Percentiles rank a stretch among this genome's conserved stretches.
Evolutionary conservation across 805 yeast genomes (phyloP).

Genomic region (Candida pseudofarinosa): DNA sequence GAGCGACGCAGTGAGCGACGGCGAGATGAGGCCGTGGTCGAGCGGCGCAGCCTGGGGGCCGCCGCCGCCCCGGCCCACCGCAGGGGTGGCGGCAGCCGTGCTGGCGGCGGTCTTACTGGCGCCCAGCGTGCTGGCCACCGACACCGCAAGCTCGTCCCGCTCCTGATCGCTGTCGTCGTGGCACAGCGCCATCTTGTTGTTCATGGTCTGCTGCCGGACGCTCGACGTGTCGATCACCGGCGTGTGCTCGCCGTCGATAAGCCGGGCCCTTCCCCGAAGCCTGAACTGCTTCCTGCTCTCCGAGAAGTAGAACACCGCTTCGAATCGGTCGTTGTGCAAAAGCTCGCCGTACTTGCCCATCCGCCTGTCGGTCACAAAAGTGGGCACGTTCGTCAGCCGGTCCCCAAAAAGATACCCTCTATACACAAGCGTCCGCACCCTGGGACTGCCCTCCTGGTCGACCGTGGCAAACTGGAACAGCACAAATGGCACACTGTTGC

Average conservation of each 20-base stretch:
- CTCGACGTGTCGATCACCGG: constrained; percentile 31
- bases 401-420: constrained; percentile 76
- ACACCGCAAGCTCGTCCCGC: constrained; percentile 13
- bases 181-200: constrained; percentile 11
- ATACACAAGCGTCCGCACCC: constrained; percentile 63
- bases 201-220: constrained; percentile 23
- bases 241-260: constrained; percentile 27
- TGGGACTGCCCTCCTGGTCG: constrained; percentile 51
- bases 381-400: constrained; percentile 58
- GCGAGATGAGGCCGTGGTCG: constrained; percentile 25
- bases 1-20: constrained; percentile 18
- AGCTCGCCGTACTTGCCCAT: constrained; percentile 58
- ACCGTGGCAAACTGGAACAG: constrained; percentile 69
- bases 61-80: no score
- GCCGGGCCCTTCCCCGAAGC: constrained; percentile 61
- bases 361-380: constrained; percentile 70
- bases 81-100: neutral
- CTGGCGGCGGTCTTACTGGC: constrained; percentile 2
- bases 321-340: constrained; percentile 51
- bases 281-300: constrained; percentile 64
- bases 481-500: constrained; percentile 43
- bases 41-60: constrained; percentile 13
- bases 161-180: constrained; percentile 10
- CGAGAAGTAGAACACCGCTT: constrained; percentile 69
- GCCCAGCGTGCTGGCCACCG: constrained; percentile 7